Percentiles rank a stretch among this genome's conserved stretches.
Conservation (phyloP, 2,329 filamentous ascomycete genomes). For the Lasiodiplodia hormozganensis region DNA sequence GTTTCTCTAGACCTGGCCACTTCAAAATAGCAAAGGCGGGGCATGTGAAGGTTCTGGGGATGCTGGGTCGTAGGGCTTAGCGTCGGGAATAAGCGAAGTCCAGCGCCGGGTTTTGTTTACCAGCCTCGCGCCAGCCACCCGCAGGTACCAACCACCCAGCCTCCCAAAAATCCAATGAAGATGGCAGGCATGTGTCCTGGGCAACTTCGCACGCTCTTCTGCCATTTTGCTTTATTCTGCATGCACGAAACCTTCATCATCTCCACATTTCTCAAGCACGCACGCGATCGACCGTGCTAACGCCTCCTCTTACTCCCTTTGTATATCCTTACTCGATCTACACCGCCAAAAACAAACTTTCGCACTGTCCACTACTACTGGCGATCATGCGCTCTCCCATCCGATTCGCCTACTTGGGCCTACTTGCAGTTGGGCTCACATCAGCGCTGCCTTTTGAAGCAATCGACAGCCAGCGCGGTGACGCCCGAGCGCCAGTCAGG, state of each 20-base stretch:
- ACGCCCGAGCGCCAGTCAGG: neutral
- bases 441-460: slow-evolving; percentile 26
- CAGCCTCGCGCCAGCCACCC: slow-evolving; percentile 26
- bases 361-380: slow-evolving; percentile 8
- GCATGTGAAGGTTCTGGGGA: slow-evolving; percentile 22
- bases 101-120: slow-evolving; percentile 21
- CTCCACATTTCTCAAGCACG: slow-evolving; percentile 25
- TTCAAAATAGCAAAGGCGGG: neutral
- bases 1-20: neutral
- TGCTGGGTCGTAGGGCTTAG: slow-evolving; percentile 27
- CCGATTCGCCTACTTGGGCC: slow-evolving; percentile 17
- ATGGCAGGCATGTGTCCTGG: slow-evolving; percentile 14
- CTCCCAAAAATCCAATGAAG: slow-evolving; percentile 3
- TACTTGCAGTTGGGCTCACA: slow-evolving; percentile 20
- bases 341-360: neutral
- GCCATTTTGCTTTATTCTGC: slow-evolving; percentile 16
- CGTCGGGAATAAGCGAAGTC: slow-evolving; percentile 26
- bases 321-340: slow-evolving; percentile 19
- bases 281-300: slow-evolving; percentile 22
- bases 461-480: neutral
- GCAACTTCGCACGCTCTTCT: slow-evolving; percentile 10
- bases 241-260: slow-evolving; percentile 21
- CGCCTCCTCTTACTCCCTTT: slow-evolving; percentile 6
- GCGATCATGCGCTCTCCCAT: slow-evolving; percentile 18
- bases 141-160: slow-evolving; percentile 21